Evolutionary conservation across 2,329 filamentous ascomycete species (phyloP).

Genomic region (Graphilbum sp.): DNA sequence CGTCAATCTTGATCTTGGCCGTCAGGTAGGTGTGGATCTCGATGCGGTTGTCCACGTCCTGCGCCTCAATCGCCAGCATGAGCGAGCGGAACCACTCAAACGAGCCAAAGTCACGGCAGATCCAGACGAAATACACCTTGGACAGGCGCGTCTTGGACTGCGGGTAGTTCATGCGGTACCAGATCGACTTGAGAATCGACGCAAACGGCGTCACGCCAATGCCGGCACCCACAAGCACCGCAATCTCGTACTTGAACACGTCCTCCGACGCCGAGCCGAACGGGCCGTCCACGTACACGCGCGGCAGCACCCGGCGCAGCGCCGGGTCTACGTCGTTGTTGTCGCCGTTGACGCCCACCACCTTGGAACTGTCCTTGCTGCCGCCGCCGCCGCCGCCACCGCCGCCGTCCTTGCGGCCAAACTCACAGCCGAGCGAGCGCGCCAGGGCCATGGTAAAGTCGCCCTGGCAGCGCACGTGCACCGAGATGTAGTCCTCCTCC

Average conservation of each 20-base stretch:
- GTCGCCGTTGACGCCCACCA: constrained; percentile 50
- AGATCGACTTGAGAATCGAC: constrained; percentile 78
- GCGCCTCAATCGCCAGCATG: constrained; percentile 69
- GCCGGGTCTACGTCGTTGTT: constrained; percentile 48
- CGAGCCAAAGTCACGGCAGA: constrained; percentile 73
- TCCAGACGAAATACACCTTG: constrained; percentile 90
- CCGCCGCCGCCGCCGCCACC: too few relatives aligned
- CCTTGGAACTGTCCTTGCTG: constrained; percentile 43
- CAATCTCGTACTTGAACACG: constrained; percentile 76
- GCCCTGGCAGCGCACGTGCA: constrained; percentile 70
- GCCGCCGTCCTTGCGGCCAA: constrained; percentile 41
- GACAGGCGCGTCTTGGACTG: constrained; percentile 61
- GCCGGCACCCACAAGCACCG: constrained; percentile 64
- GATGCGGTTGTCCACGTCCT: constrained; percentile 69
- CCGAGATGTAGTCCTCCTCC: constrained; percentile 79
- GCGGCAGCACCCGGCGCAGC: constrained; percentile 56
- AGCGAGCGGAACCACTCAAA: constrained; percentile 85
- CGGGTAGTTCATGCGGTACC: constrained; percentile 84
- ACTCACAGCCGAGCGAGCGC: constrained; percentile 58
- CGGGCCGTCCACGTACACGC: constrained; percentile 70
- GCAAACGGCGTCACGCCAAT: constrained; percentile 81
- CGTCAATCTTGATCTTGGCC: constrained; percentile 71
- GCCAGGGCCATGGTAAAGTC: constrained; percentile 63
- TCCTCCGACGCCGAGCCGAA: constrained; percentile 79
- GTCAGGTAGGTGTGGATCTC: constrained; percentile 84